Evolutionary conservation across 2,329 filamentous ascomycete species (phyloP).

Genomic region (Dactylellina haptotyla): DNA sequence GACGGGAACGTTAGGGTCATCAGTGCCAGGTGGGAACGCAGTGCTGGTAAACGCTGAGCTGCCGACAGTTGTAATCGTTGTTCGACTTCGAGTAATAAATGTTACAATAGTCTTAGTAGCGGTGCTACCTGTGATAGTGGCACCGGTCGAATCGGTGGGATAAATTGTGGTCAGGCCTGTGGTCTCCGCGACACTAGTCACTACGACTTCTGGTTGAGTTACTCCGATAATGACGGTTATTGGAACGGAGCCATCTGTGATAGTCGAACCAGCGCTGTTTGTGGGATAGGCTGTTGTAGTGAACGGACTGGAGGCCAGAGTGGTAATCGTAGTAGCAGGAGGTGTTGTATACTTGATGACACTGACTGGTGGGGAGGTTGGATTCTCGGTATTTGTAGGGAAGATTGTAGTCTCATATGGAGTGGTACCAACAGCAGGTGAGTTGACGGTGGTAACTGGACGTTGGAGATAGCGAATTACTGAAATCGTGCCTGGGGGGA

Average conservation of each 20-base stretch:
- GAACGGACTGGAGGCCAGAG: neutral
- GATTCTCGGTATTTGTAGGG: neutral
- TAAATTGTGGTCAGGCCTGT: neutral
- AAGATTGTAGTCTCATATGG: neutral
- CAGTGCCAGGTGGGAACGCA: too few species aligned
- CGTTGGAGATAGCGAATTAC: neutral
- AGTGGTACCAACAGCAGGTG: neutral
- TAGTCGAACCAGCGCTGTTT: neutral
- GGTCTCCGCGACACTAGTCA: neutral
- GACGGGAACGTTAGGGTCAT: too few species aligned
- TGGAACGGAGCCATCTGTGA: neutral
- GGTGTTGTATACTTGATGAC: neutral
- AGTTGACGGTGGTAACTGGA: neutral
- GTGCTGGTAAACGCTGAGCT: too few species aligned
- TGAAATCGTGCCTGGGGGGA: constrained; percentile 1
- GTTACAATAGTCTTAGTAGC: too few species aligned
- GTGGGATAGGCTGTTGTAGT: neutral
- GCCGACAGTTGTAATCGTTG: too few species aligned
- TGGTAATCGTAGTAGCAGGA: neutral
- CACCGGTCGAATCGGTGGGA: neutral
- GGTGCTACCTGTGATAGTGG: neutral
- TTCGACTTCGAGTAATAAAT: too few species aligned
- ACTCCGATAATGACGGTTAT: neutral
- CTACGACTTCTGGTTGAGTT: neutral
- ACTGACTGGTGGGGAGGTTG: neutral